These are phyloP conservation scores for Brassica nigra DNA, from an alignment of 345 rosid species.

Conservation along the genomic window DNA sequence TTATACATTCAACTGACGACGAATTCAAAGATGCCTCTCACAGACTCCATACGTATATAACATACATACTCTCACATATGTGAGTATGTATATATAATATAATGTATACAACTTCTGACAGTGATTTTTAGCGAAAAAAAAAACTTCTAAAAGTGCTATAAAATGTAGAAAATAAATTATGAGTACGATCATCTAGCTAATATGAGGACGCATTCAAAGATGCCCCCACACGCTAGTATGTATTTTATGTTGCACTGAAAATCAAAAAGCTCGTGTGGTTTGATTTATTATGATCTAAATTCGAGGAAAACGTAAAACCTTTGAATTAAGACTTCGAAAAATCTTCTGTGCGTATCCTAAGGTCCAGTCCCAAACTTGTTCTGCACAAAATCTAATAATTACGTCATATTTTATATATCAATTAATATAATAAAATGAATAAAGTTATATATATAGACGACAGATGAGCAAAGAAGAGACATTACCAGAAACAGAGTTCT, in stretches of 20 bases:
- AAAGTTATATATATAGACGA: conserved; percentile 28
- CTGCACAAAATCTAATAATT: not conserved
- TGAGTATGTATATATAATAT: not conserved
- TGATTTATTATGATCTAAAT: not conserved
- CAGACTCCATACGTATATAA: conserved; percentile 12
- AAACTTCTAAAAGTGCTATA: conserved; percentile 1
- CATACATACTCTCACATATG: not conserved
- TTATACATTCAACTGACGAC: not conserved
- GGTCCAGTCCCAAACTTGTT: conserved; percentile 24
- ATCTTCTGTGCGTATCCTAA: conserved; percentile 33
- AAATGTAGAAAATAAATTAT: not conserved
- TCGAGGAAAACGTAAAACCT: conserved; percentile 23
- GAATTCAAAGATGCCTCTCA: conserved; percentile 10
- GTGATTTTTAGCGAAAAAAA: too few relatives aligned
- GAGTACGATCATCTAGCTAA: conserved; percentile 1
- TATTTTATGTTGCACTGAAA: conserved; percentile 11
- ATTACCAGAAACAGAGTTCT: conserved; percentile 30
- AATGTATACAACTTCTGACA: conserved; percentile 3
- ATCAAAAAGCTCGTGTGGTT: conserved; percentile 37
- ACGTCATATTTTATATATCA: not conserved
- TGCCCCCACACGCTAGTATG: conserved; percentile 37
- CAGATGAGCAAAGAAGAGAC: conserved; percentile 33
- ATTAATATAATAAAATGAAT: not conserved
- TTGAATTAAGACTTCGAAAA: conserved; percentile 41
- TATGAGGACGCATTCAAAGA: conserved; percentile 36